phyloP scores from a whole-genome alignment of 257 asterid species.

The Solanum sitiens region DNA sequence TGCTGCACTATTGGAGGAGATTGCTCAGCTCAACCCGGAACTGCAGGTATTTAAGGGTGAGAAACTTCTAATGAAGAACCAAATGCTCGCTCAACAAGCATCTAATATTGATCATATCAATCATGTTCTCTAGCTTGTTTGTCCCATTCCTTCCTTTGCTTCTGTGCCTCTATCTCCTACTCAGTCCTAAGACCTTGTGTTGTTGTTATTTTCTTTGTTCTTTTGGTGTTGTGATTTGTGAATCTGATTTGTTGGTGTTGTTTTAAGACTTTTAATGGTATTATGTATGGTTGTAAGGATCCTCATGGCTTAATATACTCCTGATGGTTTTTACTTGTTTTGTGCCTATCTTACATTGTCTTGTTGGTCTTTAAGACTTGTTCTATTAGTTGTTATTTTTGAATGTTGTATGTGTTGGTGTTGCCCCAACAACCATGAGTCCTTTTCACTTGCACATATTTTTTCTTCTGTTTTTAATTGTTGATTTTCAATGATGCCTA shows the following conservation, averaged over 20 bases:
- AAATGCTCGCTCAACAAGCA: background rate
- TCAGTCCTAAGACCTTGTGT: background rate
- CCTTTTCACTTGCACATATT: background rate
- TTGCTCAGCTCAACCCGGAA: too few relatives aligned
- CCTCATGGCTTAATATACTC: too few relatives aligned
- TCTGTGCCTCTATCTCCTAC: background rate
- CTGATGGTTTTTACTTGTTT: background rate
- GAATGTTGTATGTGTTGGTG: too few relatives aligned
- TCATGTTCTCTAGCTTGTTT: background rate
- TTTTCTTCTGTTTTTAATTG: background rate
- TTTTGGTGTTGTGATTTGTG: too few relatives aligned
- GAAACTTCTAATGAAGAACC: background rate
- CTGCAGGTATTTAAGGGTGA: too few relatives aligned
- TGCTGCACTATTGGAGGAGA: background rate
- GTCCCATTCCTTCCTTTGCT: background rate
- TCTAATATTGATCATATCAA: background rate
- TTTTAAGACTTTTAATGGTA: too few relatives aligned
- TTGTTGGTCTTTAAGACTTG: too few relatives aligned
- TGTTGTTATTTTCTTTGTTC: too few relatives aligned
- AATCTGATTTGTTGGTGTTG: background rate
- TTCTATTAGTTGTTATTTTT: background rate
- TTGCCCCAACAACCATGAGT: background rate
- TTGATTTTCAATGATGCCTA: background rate
- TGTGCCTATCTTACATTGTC: background rate
- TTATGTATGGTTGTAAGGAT: background rate